Evolutionary conservation across 768 basidiomycete species (phyloP).

Genomic region (Amanita rubescens): DNA sequence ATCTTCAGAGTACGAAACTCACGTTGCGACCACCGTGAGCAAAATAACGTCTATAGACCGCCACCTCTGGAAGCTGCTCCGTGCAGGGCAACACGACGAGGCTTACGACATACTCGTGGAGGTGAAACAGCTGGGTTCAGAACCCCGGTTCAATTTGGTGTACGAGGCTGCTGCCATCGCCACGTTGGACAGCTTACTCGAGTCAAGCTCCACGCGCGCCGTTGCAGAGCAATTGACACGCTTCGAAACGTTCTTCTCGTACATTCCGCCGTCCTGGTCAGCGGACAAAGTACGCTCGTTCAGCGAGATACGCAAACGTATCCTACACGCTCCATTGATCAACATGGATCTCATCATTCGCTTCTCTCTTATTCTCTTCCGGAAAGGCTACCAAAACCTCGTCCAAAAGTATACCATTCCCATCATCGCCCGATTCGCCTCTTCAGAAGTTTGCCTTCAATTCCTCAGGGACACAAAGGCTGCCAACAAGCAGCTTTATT

Average conservation of each 20-base stretch:
- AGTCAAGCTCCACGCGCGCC: background rate
- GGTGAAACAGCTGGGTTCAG: conserved; percentile 25
- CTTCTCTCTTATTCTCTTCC: conserved; percentile 26
- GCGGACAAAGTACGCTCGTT: conserved; percentile 12
- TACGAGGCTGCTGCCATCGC: conserved; percentile 23
- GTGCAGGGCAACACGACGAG: conserved; percentile 16
- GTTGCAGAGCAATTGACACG: background rate
- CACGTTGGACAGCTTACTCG: conserved; percentile 10
- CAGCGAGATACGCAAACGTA: conserved; percentile 13
- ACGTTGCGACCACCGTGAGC: conserved; percentile 7
- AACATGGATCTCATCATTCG: conserved; percentile 22
- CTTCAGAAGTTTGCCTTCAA: conserved; percentile 20
- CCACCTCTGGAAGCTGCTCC: conserved; percentile 18
- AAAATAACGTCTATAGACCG: conserved; percentile 9
- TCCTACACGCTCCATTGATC: conserved; percentile 18
- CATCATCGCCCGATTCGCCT: conserved; percentile 36
- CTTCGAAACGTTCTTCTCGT: conserved; percentile 14
- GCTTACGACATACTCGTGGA: conserved; percentile 26
- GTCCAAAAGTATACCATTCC: conserved; percentile 23
- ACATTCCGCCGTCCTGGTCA: conserved; percentile 9
- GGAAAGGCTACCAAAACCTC: conserved; percentile 29
- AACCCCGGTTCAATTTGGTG: conserved; percentile 16
- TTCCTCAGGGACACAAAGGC: conserved; percentile 34
- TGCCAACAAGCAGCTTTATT: conserved; percentile 16
- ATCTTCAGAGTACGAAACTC: conserved; percentile 17